Percentiles rank a stretch among this genome's conserved stretches.
phyloP scores from a whole-genome alignment of 2,329 filamentous ascomycete species.

The Hymenotorrendiella dingleyae region DNA sequence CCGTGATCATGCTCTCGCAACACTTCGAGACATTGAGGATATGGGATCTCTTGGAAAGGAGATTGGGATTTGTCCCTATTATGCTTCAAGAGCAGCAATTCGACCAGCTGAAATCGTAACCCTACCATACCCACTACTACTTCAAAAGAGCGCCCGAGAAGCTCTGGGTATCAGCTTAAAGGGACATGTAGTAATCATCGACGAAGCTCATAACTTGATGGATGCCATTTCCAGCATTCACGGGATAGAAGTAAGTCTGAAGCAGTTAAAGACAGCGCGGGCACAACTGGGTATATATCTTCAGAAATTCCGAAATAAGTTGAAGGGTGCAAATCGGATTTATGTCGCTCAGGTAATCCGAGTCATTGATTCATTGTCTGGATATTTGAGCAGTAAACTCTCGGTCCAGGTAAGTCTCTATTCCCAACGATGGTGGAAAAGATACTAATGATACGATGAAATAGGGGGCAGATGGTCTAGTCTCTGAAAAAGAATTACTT shows the following conservation, averaged over 20 bases:
- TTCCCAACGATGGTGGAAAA: conserved; percentile 7
- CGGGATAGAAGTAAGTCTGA: conserved; percentile 67
- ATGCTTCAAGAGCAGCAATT: conserved; percentile 84
- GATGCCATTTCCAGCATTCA: conserved; percentile 86
- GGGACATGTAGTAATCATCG: conserved; percentile 86
- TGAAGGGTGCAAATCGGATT: conserved; percentile 86
- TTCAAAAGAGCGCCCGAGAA: conserved; percentile 83
- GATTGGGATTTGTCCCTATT: conserved; percentile 86
- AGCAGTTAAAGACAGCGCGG: conserved; percentile 66
- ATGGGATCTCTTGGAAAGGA: conserved; percentile 71
- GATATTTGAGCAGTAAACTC: conserved; percentile 56
- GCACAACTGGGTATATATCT: conserved; percentile 77
- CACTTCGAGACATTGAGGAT: conserved; percentile 89
- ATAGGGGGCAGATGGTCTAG: conserved; percentile 54
- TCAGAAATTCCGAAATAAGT: conserved; percentile 76
- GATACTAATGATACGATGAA: conserved; percentile 15
- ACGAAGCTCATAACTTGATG: conserved; percentile 97
- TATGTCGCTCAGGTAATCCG: conserved; percentile 85
- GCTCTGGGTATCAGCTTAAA: conserved; percentile 82
- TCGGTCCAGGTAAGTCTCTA: conserved; percentile 38
- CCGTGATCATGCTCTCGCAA: conserved; percentile 76
- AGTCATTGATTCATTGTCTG: conserved; percentile 70
- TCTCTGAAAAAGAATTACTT: conserved; percentile 67
- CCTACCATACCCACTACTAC: conserved; percentile 81
- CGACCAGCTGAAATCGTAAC: conserved; percentile 83